A percentile compares a stretch with the other conserved stretches of the same genome.
phyloP scores from a whole-genome alignment of 2,329 filamentous ascomycete species.

The Alternaria gansuensis region DNA sequence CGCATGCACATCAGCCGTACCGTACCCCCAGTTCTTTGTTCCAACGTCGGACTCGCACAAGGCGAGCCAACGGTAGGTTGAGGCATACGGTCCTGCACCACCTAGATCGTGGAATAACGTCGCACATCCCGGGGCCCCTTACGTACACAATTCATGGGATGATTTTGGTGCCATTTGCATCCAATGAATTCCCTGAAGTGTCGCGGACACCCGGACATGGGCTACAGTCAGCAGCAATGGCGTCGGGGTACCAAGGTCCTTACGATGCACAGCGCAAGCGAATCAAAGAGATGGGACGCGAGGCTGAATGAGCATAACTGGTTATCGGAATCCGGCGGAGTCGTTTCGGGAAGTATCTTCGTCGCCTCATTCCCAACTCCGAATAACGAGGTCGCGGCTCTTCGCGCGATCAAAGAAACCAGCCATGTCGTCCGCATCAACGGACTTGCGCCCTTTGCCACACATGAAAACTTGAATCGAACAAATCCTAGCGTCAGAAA shows the following conservation, averaged over 20 bases:
- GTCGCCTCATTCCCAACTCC: conserved; percentile 41
- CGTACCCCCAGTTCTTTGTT: conserved; percentile 12
- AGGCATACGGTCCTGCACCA: conserved; percentile 33
- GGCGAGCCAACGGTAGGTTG: conserved; percentile 18
- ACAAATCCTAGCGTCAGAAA: neutral
- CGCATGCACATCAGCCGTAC: conserved; percentile 3
- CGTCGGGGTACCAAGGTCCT: conserved; percentile 26
- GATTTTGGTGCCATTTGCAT: conserved; percentile 14
- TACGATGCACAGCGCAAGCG: conserved; percentile 20
- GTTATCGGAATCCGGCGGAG: conserved; percentile 26
- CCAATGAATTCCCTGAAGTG: conserved; percentile 19
- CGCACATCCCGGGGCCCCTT: conserved; percentile 25
- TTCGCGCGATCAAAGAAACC: conserved; percentile 5
- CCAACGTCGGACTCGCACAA: conserved; percentile 22
- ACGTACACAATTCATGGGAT: conserved; percentile 8
- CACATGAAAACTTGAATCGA: conserved; percentile 5
- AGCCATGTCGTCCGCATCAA: neutral
- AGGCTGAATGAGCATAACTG: conserved; percentile 30
- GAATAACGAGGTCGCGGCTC: conserved; percentile 19
- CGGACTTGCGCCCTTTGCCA: neutral
- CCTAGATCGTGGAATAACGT: conserved; percentile 14
- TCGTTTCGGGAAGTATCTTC: conserved; percentile 22
- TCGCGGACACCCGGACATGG: conserved; percentile 15
- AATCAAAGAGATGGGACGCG: conserved; percentile 31
- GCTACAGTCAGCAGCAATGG: conserved; percentile 34